phyloP scores from a whole-genome alignment of 768 basidiomycete species.

The Rhodotorula babjevae region DNA sequence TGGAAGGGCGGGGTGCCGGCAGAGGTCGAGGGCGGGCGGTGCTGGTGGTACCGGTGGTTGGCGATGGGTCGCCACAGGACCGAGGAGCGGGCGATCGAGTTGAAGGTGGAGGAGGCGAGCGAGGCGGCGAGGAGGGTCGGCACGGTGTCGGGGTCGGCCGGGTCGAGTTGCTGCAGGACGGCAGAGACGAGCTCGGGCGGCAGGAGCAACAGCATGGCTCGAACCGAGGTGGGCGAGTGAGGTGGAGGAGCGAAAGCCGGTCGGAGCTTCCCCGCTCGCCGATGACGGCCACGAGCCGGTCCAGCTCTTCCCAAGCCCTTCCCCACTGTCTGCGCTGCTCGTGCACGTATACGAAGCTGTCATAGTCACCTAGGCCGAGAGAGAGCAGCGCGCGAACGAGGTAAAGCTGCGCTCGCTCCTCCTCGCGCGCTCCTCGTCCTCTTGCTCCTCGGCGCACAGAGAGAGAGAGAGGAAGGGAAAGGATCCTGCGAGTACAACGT shows the following conservation, averaged over 20 bases:
- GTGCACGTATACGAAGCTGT: no score
- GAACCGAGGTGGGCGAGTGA: not conserved
- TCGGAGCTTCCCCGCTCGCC: no score
- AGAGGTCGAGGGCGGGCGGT: not conserved
- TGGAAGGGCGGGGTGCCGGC: not conserved
- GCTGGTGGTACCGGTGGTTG: not conserved
- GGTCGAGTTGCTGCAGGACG: constrained; percentile 1
- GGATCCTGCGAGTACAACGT: constrained; percentile 3
- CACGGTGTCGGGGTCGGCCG: not conserved
- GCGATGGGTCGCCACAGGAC: constrained; percentile 10
- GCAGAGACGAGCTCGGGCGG: constrained; percentile 22
- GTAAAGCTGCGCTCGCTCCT: no score
- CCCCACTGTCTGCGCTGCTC: no score
- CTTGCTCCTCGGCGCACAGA: no score
- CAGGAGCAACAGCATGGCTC: not conserved
- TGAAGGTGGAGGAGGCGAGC: not conserved
- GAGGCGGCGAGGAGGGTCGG: constrained; percentile 16
- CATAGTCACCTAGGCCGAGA: no score
- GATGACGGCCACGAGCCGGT: no score
- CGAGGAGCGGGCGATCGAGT: not conserved
- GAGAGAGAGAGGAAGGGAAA: not conserved
- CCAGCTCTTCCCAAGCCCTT: no score
- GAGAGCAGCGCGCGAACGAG: no score
- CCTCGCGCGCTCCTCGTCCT: no score
- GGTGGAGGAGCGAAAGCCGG: not conserved